phyloP scores from a whole-genome alignment of 2,329 filamentous ascomycete species.

The Botryosphaeria agaves region DNA sequence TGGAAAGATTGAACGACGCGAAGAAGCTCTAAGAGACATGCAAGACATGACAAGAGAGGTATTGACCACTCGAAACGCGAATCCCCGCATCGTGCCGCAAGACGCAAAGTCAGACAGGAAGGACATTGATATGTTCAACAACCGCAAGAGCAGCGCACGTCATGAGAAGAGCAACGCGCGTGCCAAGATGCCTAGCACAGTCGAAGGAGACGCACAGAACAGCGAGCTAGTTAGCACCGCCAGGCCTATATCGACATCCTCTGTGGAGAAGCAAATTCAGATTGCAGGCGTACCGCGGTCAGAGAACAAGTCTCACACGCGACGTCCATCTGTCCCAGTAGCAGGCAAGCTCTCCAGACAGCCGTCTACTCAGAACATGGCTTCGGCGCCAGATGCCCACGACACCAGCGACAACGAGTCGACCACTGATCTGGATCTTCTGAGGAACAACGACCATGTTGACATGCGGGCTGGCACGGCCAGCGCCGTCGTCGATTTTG shows the following conservation, averaged over 20 bases:
- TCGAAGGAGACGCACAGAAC: slow-evolving; percentile 13
- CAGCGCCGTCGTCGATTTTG: not conserved
- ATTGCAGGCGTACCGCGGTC: slow-evolving; percentile 2
- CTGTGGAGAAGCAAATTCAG: not conserved
- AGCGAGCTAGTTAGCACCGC: slow-evolving; percentile 5
- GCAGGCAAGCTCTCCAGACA: too few species aligned
- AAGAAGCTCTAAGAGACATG: slow-evolving; percentile 3
- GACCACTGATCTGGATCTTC: slow-evolving; percentile 7
- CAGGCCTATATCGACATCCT: slow-evolving; percentile 2
- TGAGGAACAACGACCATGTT: not conserved
- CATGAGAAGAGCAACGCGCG: slow-evolving; percentile 2
- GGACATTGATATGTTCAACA: not conserved
- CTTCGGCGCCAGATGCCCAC: slow-evolving; percentile 1
- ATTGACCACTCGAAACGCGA: not conserved
- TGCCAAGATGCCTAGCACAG: slow-evolving; percentile 7
- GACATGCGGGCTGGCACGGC: not conserved
- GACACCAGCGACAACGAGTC: slow-evolving; percentile 9
- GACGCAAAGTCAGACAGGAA: not conserved
- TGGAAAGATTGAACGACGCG: slow-evolving; percentile 2
- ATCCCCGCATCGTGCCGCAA: not conserved
- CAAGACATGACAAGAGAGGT: slow-evolving; percentile 4
- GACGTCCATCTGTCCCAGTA: slow-evolving; percentile 1
- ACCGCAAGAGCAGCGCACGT: too few species aligned
- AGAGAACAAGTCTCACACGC: slow-evolving; percentile 8
- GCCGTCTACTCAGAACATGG: too few species aligned